A percentile compares a stretch with the other conserved stretches of the same genome.
phyloP scores from a whole-genome alignment of 148 eudicot genomes.

The Hydrangea macrophylla region DNA sequence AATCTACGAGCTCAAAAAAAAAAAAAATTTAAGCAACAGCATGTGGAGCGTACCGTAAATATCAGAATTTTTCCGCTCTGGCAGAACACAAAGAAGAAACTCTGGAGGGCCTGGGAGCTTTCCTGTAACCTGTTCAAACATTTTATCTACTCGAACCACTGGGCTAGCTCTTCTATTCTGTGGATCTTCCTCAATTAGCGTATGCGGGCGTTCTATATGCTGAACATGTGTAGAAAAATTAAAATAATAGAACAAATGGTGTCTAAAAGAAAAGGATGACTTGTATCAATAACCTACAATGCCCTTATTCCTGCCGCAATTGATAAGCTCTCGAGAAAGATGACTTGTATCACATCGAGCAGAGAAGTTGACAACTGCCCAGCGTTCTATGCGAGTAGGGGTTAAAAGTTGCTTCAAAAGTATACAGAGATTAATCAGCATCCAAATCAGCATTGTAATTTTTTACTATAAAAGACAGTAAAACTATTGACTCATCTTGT shows the following conservation, averaged over 20 bases:
- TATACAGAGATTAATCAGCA: slow-evolving; percentile 16
- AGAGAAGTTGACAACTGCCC: slow-evolving; percentile 94
- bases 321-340: slow-evolving; percentile 61
- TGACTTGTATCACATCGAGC: slow-evolving; percentile 67
- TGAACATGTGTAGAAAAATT: slow-evolving; percentile 23
- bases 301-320: slow-evolving; percentile 71
- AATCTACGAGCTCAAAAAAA: background rate
- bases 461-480: background rate
- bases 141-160: slow-evolving; percentile 65
- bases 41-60: slow-evolving; percentile 59
- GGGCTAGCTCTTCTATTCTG: slow-evolving; percentile 55
- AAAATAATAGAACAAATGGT: slow-evolving; percentile 3
- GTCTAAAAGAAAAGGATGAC: background rate
- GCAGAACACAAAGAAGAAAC: slow-evolving; percentile 81
- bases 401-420: slow-evolving; percentile 52
- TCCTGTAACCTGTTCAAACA: slow-evolving; percentile 59
- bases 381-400: slow-evolving; percentile 58
- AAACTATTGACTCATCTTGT: background rate
- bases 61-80: slow-evolving; percentile 72
- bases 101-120: slow-evolving; percentile 82
- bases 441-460: slow-evolving; percentile 1
- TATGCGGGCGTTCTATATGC: slow-evolving; percentile 69
- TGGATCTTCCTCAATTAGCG: slow-evolving; percentile 66
- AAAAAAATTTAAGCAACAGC: background rate
- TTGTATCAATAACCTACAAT: slow-evolving; percentile 48